phyloP scores from a whole-genome alignment of 225 moss, liverwort and hornwort genomes.

The Thuidium tamariscinum region DNA sequence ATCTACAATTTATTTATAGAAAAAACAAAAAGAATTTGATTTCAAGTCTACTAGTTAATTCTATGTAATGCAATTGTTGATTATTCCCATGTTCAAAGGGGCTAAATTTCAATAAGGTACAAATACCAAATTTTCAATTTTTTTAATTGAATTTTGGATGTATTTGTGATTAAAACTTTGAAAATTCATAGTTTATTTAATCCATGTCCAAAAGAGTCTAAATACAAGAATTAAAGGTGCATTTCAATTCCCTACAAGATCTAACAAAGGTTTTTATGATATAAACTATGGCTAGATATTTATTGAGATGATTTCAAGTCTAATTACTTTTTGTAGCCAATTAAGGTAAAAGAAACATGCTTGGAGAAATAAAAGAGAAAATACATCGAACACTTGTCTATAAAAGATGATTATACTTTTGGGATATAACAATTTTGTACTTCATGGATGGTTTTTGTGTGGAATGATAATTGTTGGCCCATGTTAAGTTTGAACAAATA shows the following conservation, averaged over 20 bases:
- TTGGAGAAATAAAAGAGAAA: background rate
- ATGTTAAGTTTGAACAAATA: too few species aligned
- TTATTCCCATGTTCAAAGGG: too few species aligned
- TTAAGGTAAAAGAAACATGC: accelerated
- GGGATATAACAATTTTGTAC: too few species aligned
- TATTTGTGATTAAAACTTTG: background rate
- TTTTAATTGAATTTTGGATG: background rate
- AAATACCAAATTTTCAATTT: background rate
- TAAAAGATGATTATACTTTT: background rate
- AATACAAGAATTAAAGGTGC: accelerated
- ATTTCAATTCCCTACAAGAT: background rate
- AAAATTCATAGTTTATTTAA: background rate
- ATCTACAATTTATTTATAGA: too few species aligned
- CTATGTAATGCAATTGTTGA: too few species aligned
- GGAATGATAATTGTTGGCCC: background rate
- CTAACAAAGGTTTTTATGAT: background rate
- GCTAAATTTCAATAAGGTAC: too few species aligned
- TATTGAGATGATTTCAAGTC: background rate
- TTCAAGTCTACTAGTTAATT: too few species aligned
- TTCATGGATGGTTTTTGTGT: background rate
- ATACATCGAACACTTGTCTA: background rate
- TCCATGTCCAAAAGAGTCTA: background rate
- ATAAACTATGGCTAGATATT: background rate
- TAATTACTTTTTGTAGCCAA: too few species aligned
- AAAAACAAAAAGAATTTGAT: too few species aligned